phyloP scores from a whole-genome alignment of 2,329 filamentous ascomycete species.

The Leptodontidium sp. region DNA sequence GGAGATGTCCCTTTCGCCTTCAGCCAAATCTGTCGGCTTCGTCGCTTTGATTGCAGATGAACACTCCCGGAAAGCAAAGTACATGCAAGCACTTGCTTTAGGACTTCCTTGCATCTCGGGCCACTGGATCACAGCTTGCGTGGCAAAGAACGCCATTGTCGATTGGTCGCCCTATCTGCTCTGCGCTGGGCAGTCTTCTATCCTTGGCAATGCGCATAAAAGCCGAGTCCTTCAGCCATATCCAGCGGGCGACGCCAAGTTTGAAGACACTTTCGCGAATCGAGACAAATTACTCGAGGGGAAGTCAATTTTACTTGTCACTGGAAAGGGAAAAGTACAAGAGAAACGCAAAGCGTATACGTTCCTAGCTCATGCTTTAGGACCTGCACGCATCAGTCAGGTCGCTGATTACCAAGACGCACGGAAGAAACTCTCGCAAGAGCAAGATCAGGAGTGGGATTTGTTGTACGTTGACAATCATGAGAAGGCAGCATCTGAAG shows the following conservation, averaged over 20 bases:
- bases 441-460: constrained; percentile 63
- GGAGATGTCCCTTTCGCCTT: constrained; percentile 61
- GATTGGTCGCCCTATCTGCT: constrained; percentile 86
- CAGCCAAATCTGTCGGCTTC: constrained; percentile 71
- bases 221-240: constrained; percentile 75
- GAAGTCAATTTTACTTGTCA: constrained; percentile 76
- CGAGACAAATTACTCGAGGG: constrained; percentile 71
- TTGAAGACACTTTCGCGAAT: constrained; percentile 63
- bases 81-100: constrained; percentile 91
- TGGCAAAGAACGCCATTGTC: constrained; percentile 66
- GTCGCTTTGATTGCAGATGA: constrained; percentile 85
- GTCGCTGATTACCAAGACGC: constrained; percentile 74
- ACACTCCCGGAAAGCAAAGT: constrained; percentile 88
- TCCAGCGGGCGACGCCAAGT: constrained; percentile 61
- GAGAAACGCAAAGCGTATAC: constrained; percentile 75
- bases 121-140: constrained; percentile 81
- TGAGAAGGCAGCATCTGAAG: constrained; percentile 55
- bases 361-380: constrained; percentile 82
- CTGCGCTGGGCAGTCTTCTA: constrained; percentile 81
- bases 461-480: constrained; percentile 81
- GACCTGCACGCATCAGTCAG: constrained; percentile 70
- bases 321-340: constrained; percentile 67
- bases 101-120: constrained; percentile 86
- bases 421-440: constrained; percentile 61
- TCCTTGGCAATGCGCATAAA: constrained; percentile 78